A percentile compares a stretch with the other conserved stretches of the same genome.
Conservation (phyloP, 179 eudicot species). For the Beta lomatogona region DNA sequence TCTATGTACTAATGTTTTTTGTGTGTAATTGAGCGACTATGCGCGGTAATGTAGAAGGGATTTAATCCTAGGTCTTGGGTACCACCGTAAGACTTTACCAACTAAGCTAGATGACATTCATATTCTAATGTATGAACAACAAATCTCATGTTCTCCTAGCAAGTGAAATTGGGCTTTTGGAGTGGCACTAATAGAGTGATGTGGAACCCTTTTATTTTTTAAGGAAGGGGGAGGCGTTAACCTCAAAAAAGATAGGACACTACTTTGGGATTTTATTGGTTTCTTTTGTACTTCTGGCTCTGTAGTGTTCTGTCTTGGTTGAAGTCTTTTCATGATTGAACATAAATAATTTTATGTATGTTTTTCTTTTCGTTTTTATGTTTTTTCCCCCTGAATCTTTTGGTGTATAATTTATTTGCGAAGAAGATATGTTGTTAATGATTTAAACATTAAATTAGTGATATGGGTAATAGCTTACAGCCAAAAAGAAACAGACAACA, state of each 20-base stretch:
- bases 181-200: conserved; percentile 18
- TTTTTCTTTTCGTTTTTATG: neutral
- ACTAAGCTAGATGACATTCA: too few species aligned
- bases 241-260: conserved; percentile 24
- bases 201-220: neutral
- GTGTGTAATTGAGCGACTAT: too few species aligned
- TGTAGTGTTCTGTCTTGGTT: conserved; percentile 21
- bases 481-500: neutral
- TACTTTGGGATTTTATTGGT: conserved; percentile 15
- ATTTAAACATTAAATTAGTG: neutral
- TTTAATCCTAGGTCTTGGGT: too few species aligned
- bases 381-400: neutral
- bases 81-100: too few species aligned
- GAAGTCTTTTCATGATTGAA: conserved; percentile 23
- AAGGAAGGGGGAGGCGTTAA: neutral
- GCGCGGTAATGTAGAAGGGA: too few species aligned
- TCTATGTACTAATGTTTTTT: too few species aligned
- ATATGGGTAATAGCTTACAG: neutral
- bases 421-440: neutral
- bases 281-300: conserved; percentile 22
- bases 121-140: too few species aligned
- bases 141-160: neutral
- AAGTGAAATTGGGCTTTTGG: neutral
- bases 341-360: neutral
- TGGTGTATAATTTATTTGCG: neutral